A percentile compares a stretch with the other conserved stretches of the same genome.
Evolutionary conservation across 257 asterid species (phyloP).

Genomic region (Przewalskia tangutica): DNA sequence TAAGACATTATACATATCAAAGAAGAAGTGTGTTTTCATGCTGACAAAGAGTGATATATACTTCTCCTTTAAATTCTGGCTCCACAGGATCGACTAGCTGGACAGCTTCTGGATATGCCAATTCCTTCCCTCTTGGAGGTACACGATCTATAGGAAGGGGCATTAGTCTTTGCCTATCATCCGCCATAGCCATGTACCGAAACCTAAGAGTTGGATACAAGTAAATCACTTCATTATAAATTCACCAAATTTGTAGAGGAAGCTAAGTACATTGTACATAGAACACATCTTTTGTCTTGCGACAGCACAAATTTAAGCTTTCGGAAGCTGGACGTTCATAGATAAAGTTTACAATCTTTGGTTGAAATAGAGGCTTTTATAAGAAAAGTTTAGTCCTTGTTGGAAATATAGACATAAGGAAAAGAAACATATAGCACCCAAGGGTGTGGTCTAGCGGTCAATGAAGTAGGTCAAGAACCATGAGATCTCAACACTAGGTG

Average conservation of each 20-base stretch:
- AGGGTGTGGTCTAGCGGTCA: no score
- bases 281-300: background rate
- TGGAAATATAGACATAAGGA: background rate
- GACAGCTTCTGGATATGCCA: constrained; percentile 86
- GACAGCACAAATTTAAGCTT: background rate
- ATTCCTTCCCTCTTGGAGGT: constrained; percentile 64
- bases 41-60: background rate
- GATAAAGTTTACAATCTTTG: background rate
- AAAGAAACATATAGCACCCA: no score
- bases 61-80: constrained; percentile 82
- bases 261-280: background rate
- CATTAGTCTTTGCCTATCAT: constrained; percentile 58
- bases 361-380: background rate
- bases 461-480: no score
- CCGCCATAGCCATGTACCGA: constrained; percentile 72
- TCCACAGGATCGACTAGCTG: constrained; percentile 74
- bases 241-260: background rate
- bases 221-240: background rate
- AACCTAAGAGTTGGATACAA: constrained; percentile 34
- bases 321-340: background rate
- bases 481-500: no score
- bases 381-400: background rate
- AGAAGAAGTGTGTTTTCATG: background rate
- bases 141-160: constrained; percentile 79
- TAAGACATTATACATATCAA: background rate